A percentile compares a stretch with the other conserved stretches of the same genome.
Conservation (phyloP, 2,329 filamentous ascomycete genomes). For the Paracamarosporium sp. region DNA sequence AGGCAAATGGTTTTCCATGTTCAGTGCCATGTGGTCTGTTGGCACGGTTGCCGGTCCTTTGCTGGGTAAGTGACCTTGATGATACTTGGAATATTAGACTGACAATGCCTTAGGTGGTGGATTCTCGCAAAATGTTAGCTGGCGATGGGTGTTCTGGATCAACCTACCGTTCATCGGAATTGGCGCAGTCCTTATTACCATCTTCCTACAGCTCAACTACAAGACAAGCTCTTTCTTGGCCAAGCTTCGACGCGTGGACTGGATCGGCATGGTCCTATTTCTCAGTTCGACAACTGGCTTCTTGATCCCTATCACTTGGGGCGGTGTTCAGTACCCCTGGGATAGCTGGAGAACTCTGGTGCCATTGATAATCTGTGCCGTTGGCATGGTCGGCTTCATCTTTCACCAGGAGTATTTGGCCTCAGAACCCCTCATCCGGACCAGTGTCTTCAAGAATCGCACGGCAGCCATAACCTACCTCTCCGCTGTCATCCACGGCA, state of each 20-base stretch:
- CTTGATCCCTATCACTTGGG: slow-evolving; percentile 69
- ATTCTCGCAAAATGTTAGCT: slow-evolving; percentile 59
- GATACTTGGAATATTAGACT: background rate
- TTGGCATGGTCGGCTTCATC: slow-evolving; percentile 59
- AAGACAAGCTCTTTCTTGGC: slow-evolving; percentile 54
- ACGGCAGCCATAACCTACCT: slow-evolving; percentile 59
- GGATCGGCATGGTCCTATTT: slow-evolving; percentile 67
- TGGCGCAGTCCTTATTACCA: slow-evolving; percentile 54
- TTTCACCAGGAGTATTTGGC: slow-evolving; percentile 62
- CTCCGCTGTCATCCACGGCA: slow-evolving; percentile 64
- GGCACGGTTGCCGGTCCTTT: slow-evolving; percentile 61
- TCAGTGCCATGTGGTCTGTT: slow-evolving; percentile 60
- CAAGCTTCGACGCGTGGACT: slow-evolving; percentile 66
- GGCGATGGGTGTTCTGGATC: slow-evolving; percentile 72
- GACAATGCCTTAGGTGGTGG: slow-evolving; percentile 51
- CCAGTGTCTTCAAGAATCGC: slow-evolving; percentile 56
- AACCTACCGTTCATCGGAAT: slow-evolving; percentile 65
- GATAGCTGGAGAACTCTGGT: slow-evolving; percentile 66
- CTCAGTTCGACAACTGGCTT: slow-evolving; percentile 65
- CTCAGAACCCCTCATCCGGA: slow-evolving; percentile 57
- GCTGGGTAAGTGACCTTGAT: slow-evolving; percentile 29
- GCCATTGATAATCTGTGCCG: slow-evolving; percentile 63
- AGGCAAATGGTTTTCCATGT: slow-evolving; percentile 51
- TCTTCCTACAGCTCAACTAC: slow-evolving; percentile 62
- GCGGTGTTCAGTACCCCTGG: slow-evolving; percentile 72